Evolutionary conservation across 1,139 yeast species (phyloP).

Genomic region (Candida albicans): DNA sequence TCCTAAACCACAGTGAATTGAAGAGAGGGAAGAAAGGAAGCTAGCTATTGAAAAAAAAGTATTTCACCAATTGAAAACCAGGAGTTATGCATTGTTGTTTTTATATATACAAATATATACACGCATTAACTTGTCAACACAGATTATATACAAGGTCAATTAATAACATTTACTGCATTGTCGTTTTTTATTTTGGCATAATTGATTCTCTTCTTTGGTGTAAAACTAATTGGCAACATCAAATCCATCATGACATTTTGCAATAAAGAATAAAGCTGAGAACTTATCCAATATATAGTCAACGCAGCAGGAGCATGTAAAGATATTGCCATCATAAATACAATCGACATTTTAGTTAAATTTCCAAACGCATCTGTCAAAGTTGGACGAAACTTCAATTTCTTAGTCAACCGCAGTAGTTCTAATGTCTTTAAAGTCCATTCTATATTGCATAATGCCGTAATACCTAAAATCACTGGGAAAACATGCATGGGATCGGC

Average conservation of each 20-base stretch:
- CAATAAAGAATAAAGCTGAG: conserved; percentile 69
- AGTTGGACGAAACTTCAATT: conserved; percentile 53
- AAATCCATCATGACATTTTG: conserved; percentile 77
- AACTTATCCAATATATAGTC: conserved; percentile 82
- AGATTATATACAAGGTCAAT: not conserved
- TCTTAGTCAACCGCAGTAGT: conserved; percentile 41
- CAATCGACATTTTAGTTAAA: conserved; percentile 70
- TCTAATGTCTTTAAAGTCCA: conserved; percentile 64
- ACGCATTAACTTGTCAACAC: not conserved
- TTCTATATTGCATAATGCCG: conserved; percentile 76
- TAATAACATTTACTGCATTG: conserved; percentile 3
- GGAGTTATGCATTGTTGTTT: too few species aligned
- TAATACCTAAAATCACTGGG: conserved; percentile 69
- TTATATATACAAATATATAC: not conserved
- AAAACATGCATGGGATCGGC: conserved; percentile 64
- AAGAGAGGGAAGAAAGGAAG: not conserved
- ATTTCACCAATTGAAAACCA: too few species aligned
- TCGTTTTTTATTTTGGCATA: conserved; percentile 4
- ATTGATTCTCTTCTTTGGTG: conserved; percentile 39
- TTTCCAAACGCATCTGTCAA: conserved; percentile 61
- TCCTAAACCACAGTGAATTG: conserved; percentile 34
- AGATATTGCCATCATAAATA: conserved; percentile 79
- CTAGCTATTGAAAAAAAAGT: too few species aligned
- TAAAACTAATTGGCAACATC: conserved; percentile 57
- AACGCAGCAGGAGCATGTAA: conserved; percentile 85